phyloP scores from a whole-genome alignment of 257 asterid species.

The Solanum verrucosum region DNA sequence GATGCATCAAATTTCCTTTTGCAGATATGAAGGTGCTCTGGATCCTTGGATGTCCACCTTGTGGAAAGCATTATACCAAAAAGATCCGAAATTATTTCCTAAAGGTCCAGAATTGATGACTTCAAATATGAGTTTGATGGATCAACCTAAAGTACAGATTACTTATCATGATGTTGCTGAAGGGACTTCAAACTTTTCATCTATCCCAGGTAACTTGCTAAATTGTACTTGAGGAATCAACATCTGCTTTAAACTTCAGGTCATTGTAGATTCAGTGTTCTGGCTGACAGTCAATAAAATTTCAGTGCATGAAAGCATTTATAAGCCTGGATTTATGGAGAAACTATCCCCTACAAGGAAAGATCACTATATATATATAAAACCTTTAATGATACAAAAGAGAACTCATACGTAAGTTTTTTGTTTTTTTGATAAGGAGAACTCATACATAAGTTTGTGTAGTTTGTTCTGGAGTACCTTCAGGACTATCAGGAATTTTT shows the following conservation, averaged over 20 bases:
- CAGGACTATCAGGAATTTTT: neutral
- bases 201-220: constrained; percentile 33
- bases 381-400: neutral
- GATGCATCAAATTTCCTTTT: constrained; percentile 6
- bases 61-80: constrained; percentile 60
- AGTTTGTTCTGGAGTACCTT: neutral
- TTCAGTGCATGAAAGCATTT: neutral
- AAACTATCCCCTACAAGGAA: neutral
- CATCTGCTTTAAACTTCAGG: neutral
- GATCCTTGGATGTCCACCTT: constrained; percentile 91
- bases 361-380: neutral
- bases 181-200: constrained; percentile 30
- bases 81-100: constrained; percentile 48
- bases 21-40: constrained; percentile 91
- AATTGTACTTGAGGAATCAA: neutral
- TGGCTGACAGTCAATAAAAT: neutral
- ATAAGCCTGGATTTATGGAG: neutral
- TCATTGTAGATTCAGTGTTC: neutral
- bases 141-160: constrained; percentile 66
- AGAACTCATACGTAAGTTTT: neutral
- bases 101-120: constrained; percentile 41
- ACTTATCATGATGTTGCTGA: constrained; percentile 41
- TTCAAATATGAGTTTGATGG: constrained; percentile 36
- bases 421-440: neutral
- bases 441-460: neutral